phyloP scores from a whole-genome alignment of 495 filamentous ascomycete genomes.

The Neurospora intermedia region DNA sequence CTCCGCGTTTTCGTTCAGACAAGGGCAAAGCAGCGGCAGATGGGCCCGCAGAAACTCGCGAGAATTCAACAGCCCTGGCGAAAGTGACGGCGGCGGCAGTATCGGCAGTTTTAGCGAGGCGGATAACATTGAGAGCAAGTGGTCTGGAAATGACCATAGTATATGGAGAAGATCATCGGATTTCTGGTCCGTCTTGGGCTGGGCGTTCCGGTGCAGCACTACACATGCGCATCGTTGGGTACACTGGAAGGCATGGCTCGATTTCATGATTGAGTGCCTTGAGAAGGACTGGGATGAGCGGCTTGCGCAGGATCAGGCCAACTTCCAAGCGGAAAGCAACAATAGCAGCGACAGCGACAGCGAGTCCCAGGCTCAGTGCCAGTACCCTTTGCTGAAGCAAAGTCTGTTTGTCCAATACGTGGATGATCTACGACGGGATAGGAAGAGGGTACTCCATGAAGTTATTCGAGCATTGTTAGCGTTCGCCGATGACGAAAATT shows the following conservation, averaged over 20 bases:
- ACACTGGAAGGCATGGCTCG: conserved; percentile 73
- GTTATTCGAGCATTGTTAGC: conserved; percentile 30
- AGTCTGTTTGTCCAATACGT: conserved; percentile 19
- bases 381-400: conserved; percentile 19
- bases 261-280: conserved; percentile 66
- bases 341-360: not conserved
- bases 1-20: conserved; percentile 25
- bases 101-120: conserved; percentile 16
- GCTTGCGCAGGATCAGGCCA: conserved; percentile 19
- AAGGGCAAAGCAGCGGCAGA: conserved; percentile 18
- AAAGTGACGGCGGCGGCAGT: conserved; percentile 5
- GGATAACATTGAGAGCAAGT: conserved; percentile 36
- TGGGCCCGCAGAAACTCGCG: conserved; percentile 1
- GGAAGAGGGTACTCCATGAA: conserved; percentile 22
- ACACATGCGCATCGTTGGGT: conserved; percentile 61
- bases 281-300: conserved; percentile 65
- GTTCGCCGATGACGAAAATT: conserved; percentile 28
- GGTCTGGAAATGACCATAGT: conserved; percentile 50
- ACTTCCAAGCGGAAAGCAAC: not conserved
- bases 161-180: conserved; percentile 66
- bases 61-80: conserved; percentile 7
- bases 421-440: conserved; percentile 22
- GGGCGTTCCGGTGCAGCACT: conserved; percentile 87
- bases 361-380: not conserved
- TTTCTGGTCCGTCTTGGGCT: conserved; percentile 84